Evolutionary conservation across 1,284 basidiomycete species (phyloP).

Genomic region (Cutaneotrichosporon cutaneum): DNA sequence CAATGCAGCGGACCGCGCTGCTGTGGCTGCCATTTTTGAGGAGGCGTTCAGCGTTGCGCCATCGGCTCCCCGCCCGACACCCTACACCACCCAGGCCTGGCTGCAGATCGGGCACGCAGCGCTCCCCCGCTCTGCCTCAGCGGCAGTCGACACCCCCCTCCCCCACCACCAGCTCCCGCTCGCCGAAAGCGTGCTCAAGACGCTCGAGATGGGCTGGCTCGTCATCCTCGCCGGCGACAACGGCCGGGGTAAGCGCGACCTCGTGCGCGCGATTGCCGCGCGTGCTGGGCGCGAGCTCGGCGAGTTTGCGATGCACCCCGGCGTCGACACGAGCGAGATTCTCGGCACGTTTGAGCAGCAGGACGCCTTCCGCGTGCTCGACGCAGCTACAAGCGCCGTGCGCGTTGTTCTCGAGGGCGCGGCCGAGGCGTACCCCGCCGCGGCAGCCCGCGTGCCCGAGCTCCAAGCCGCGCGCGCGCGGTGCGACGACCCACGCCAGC

Average conservation of each 20-base stretch:
- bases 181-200: constrained; percentile 73
- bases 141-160: constrained; percentile 58
- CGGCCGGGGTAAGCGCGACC: constrained; percentile 75
- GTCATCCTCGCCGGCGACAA: constrained; percentile 79
- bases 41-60: constrained; percentile 59
- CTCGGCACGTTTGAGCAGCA: constrained; percentile 95
- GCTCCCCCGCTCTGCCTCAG: constrained; percentile 53
- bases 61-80: constrained; percentile 54
- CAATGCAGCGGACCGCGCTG: constrained; percentile 63
- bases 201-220: constrained; percentile 78
- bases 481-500: constrained; percentile 25
- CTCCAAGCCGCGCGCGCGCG: constrained; percentile 21
- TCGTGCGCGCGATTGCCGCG: constrained; percentile 71
- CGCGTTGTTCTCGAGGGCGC: constrained; percentile 24
- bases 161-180: constrained; percentile 66
- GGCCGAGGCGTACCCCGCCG: constrained; percentile 25
- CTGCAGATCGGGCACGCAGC: constrained; percentile 72
- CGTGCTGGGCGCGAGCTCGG: constrained; percentile 67
- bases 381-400: constrained; percentile 21
- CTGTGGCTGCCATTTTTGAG: constrained; percentile 65
- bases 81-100: constrained; percentile 59
- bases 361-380: constrained; percentile 52
- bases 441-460: constrained; percentile 19
- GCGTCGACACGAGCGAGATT: constrained; percentile 91
- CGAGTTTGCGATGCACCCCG: constrained; percentile 78